Evolutionary conservation across 495 filamentous ascomycete genomes (phyloP), one percentile per base, ranked within the genome.

Genomic region (Daldinia concentrica): DNA sequence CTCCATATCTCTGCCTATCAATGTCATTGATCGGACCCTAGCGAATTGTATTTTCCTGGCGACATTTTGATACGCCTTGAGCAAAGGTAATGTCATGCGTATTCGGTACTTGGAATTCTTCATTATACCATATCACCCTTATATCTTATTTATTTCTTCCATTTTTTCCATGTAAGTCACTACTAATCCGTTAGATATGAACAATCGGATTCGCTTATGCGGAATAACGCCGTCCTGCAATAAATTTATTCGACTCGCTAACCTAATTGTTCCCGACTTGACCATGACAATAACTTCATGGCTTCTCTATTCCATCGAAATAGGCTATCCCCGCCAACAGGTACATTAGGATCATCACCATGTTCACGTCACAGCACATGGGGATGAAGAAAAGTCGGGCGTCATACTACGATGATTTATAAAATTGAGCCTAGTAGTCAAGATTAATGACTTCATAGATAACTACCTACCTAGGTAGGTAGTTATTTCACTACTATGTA

Each of bases 21-120:
- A 58, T 19, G 36, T 14, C 12, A 71, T 71, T 71, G 68, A 58
- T 32, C 37, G 17, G 26, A 30, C 2, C 9, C 58, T 19, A 58
- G 26, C 68, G 58, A 71, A 71, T 71, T 17, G 14, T 14, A 52
- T 27, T 17, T 30, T 8, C 17, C 30, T 22, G 6, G 27, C n/a
- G 30, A 19, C 54, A 4, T 57, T 2, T 36, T 37, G 7, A 36
- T 9, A 57, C 14, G 26, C 3, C 22, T 9, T 15, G 0, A 3
- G n/a, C 24, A n/a, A n/a, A n/a, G n/a, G n/a, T n/a, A n/a, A 43
- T 7, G 29, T 30, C 39, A 43, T 43, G 7, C 39, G 4, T 43
- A 17, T 6, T 17, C n/a, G n/a, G 39, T 30, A 6, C 5, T 30
- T 30, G 29, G 6, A 30, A 30, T 30, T 30, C 12, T 36, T 14